Evolutionary conservation across 2,329 filamentous ascomycete genomes (phyloP), one percentile per base, ranked within the genome.

Genomic region (Ceratocystis harringtonii): DNA sequence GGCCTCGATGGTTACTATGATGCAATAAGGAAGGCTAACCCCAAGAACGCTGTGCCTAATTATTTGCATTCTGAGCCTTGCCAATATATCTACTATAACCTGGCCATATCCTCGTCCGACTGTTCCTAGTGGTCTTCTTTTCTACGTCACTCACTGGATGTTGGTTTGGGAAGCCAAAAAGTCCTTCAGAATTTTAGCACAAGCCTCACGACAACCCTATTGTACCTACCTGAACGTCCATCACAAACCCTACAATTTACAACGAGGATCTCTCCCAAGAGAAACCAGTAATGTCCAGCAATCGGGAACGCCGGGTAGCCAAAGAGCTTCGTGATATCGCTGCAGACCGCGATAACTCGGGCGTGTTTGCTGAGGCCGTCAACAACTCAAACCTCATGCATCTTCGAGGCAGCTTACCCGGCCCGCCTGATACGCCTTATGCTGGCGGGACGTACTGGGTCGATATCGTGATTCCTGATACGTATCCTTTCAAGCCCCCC

Each of bases 401-500:
- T 72, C 84, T 99, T 68, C 86, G 85, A 70, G 94, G 92, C 66
- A 83, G 84, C 66, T 94, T 99, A 74, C 81, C 81, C 45, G 94
- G 90, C 0, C 94, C 94, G 0, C 91, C 92, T 44, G 91, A 95
- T 69, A 96, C 92, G 1, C 91, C 94, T 0, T 99, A 97, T 73
- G 89, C 92, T 70, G 91, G 90, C 22, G 94, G 91, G 50, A 86
- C 81, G 32, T 99, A 85, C 74, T 76, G 82, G 17, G 84, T 99
- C 70, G 89, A 96, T 72, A 94, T 99, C 71, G 82, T 82, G 71
- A 94, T 99, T 64, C 92, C 92, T 0, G 82, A 83, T 68, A 88
- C 89, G 70, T 99, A 99, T 72, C 94, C 94, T 0, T 99, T 99
- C 78, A 88, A 91, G 70, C 90, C 92, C 3, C 94, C 94, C 3